These are phyloP conservation scores for Geotrichum australiense DNA, from an alignment of 1,139 yeast genomes.

Conservation along the genomic window DNA sequence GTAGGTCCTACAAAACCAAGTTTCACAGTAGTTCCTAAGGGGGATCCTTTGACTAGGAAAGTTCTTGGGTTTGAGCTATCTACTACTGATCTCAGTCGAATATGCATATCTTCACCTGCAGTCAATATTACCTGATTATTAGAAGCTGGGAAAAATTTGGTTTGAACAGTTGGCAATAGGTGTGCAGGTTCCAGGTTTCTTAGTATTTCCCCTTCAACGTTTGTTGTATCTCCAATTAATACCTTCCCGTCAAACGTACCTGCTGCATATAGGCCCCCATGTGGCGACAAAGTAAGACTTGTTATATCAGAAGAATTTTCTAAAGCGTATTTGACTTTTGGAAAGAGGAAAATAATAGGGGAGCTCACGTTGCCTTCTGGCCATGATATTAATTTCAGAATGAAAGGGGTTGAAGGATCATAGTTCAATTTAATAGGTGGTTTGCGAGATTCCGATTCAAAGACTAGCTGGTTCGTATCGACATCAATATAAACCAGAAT, in stretches of 20 bases:
- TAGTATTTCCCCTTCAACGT: conserved; percentile 14
- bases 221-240: conserved; percentile 20
- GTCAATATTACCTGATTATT: conserved; percentile 47
- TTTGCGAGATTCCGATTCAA: conserved; percentile 1
- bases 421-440: not conserved
- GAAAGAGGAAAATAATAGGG: conserved; percentile 20
- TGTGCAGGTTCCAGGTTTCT: conserved; percentile 36
- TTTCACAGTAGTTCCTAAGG: conserved; percentile 33
- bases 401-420: not conserved
- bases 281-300: conserved; percentile 34
- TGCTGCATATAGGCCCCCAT: conserved; percentile 31
- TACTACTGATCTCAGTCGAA: conserved; percentile 50
- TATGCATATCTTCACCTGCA: conserved; percentile 48
- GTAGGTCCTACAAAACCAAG: conserved; percentile 44
- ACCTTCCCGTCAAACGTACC: conserved; percentile 45
- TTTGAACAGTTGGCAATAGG: conserved; percentile 38
- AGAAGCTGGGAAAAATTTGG: conserved; percentile 48
- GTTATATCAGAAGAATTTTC: conserved; percentile 22
- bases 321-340: conserved; percentile 4
- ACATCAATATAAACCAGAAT: not conserved
- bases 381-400: conserved; percentile 4
- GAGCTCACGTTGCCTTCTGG: conserved; percentile 4
- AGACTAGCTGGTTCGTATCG: not conserved
- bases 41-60: conserved; percentile 41
- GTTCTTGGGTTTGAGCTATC: conserved; percentile 47